Percentiles rank a stretch among this genome's conserved stretches.
Conservation (phyloP, 2,329 filamentous ascomycete genomes). For the Clarireedia homoeocarpa region DNA sequence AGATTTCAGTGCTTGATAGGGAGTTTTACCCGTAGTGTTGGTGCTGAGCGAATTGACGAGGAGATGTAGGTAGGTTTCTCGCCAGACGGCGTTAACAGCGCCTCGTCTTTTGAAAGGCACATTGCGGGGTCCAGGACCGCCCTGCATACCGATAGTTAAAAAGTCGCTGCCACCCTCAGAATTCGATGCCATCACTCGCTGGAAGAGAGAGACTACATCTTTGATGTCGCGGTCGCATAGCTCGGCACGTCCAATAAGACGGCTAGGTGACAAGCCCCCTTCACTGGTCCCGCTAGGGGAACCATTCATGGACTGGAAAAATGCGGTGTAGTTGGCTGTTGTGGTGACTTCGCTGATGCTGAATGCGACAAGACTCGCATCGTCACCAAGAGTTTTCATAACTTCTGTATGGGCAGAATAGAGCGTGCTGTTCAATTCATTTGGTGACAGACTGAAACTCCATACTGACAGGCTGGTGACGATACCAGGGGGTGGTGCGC, state of each 20-base stretch:
- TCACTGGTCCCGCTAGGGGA: neutral
- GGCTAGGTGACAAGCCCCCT: neutral
- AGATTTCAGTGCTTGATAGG: neutral
- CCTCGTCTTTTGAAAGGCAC: constrained; percentile 39
- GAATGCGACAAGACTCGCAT: too few relatives aligned
- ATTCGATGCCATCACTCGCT: neutral
- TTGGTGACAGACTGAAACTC: too few relatives aligned
- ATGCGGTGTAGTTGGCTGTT: neutral
- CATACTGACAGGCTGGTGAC: too few relatives aligned
- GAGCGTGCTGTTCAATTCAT: too few relatives aligned
- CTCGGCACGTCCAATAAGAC: constrained; percentile 2
- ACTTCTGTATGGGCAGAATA: too few relatives aligned
- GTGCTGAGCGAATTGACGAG: neutral
- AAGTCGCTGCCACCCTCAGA: too few relatives aligned
- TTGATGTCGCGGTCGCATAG: neutral
- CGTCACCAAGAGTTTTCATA: too few relatives aligned
- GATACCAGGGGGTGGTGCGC: neutral
- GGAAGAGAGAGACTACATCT: neutral
- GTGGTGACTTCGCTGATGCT: too few relatives aligned
- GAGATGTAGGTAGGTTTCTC: constrained; percentile 27
- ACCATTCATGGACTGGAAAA: neutral
- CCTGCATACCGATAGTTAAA: neutral
- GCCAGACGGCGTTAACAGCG: constrained; percentile 29
- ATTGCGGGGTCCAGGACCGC: neutral
- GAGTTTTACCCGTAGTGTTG: neutral